phyloP scores from a whole-genome alignment of 1,284 basidiomycete genomes.

The Calocybe gambosa region DNA sequence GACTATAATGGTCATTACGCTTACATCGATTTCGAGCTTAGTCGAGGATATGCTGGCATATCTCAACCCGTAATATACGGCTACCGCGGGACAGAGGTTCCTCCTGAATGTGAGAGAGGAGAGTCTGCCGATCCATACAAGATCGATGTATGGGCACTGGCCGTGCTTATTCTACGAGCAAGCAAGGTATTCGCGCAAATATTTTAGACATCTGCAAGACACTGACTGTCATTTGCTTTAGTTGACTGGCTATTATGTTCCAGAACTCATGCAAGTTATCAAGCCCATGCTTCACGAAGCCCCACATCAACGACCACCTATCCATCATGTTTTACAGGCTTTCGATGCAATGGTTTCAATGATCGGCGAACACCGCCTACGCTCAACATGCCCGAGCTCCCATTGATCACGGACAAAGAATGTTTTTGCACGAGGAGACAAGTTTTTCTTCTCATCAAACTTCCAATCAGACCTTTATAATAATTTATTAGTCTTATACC shows the following conservation, averaged over 20 bases:
- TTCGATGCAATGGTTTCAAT: slow-evolving; percentile 41
- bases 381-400: slow-evolving; percentile 19
- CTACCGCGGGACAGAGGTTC: slow-evolving; percentile 54
- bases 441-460: not conserved
- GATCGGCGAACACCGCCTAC: slow-evolving; percentile 30
- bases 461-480: not conserved
- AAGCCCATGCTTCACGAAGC: slow-evolving; percentile 49
- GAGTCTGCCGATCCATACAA: slow-evolving; percentile 56
- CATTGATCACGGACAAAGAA: slow-evolving; percentile 9
- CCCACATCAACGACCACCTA: slow-evolving; percentile 47
- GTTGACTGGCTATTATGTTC: slow-evolving; percentile 50
- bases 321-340: slow-evolving; percentile 37
- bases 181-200: slow-evolving; percentile 44
- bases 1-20: slow-evolving; percentile 58
- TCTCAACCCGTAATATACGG: slow-evolving; percentile 33
- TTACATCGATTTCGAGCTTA: slow-evolving; percentile 70
- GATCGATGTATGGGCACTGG: slow-evolving; percentile 66
- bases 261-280: slow-evolving; percentile 49
- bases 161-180: slow-evolving; percentile 52
- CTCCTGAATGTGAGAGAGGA: slow-evolving; percentile 60
- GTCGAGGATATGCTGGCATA: slow-evolving; percentile 41
- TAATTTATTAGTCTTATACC: not conserved
- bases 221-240: slow-evolving; percentile 21
- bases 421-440: not conserved
- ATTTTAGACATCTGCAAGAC: not conserved